Conservation (phyloP, 2,329 filamentous ascomycete genomes). For the Aspergillus pseudoviridinutans region DNA sequence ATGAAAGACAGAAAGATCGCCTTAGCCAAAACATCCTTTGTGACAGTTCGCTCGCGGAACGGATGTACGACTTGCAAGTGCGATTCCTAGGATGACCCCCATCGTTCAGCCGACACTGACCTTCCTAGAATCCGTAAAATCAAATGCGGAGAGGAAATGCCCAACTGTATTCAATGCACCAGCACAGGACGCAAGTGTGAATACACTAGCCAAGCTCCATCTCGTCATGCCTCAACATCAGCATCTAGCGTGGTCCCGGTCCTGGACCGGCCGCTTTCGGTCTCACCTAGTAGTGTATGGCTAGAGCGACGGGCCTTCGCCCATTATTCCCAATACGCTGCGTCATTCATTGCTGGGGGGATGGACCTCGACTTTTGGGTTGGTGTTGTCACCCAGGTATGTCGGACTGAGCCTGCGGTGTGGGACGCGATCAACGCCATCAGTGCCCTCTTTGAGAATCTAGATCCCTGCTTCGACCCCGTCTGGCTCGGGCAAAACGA, state of each 20-base stretch:
- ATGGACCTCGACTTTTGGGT: conserved; percentile 33
- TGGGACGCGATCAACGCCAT: conserved; percentile 33
- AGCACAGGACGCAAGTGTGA: conserved; percentile 30
- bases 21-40: too few relatives aligned
- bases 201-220: conserved; percentile 17
- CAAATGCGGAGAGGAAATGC: conserved; percentile 35
- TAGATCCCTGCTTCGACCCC: conserved; percentile 12
- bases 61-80: too few relatives aligned
- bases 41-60: too few relatives aligned
- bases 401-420: conserved; percentile 30
- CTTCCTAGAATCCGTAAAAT: conserved; percentile 24
- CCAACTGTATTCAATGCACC: conserved; percentile 28
- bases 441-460: conserved; percentile 31
- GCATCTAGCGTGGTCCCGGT: background rate
- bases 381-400: conserved; percentile 29
- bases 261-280: conserved; percentile 10
- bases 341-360: conserved; percentile 26
- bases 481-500: conserved; percentile 1
- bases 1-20: too few relatives aligned
- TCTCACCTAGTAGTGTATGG: conserved; percentile 8
- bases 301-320: conserved; percentile 35
- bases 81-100: too few relatives aligned
- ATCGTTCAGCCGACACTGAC: too few relatives aligned
- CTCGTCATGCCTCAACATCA: background rate
- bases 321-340: conserved; percentile 32